phyloP scores from a whole-genome alignment of 805 yeast species.

The Alloascoidea hylecoeti region DNA sequence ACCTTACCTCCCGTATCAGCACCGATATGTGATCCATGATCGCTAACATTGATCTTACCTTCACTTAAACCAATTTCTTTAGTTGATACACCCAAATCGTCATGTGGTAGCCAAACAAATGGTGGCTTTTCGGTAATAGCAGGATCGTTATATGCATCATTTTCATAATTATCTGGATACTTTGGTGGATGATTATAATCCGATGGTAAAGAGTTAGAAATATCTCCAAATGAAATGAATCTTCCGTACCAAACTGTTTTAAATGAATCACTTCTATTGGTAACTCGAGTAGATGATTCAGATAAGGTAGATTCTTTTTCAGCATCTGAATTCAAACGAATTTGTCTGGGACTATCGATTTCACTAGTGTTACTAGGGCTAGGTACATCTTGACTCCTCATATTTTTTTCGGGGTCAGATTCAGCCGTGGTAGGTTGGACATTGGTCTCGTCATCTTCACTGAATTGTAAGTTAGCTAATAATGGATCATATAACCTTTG shows the following conservation, averaged over 20 bases:
- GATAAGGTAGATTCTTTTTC: neutral
- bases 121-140: constrained; percentile 42
- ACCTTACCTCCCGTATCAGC: constrained; percentile 35
- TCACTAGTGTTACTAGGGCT: no score
- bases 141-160: constrained; percentile 38
- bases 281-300: neutral
- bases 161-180: constrained; percentile 25
- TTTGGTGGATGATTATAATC: constrained; percentile 5
- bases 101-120: constrained; percentile 58
- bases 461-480: constrained; percentile 55
- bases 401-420: no score
- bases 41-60: constrained; percentile 39
- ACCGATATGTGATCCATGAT: constrained; percentile 36
- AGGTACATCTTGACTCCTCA: no score
- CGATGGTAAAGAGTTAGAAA: constrained; percentile 27
- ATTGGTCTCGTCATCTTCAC: constrained; percentile 35
- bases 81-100: constrained; percentile 50
- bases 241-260: constrained; percentile 24
- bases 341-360: neutral
- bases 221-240: constrained; percentile 26
- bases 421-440: constrained; percentile 10
- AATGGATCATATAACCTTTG: constrained; percentile 44
- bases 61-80: constrained; percentile 41
- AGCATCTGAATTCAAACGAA: neutral
- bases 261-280: constrained; percentile 22